These are phyloP conservation scores for Sporisorium exsertum DNA, from an alignment of 1,284 basidiomycete genomes.

Conservation along the genomic window DNA sequence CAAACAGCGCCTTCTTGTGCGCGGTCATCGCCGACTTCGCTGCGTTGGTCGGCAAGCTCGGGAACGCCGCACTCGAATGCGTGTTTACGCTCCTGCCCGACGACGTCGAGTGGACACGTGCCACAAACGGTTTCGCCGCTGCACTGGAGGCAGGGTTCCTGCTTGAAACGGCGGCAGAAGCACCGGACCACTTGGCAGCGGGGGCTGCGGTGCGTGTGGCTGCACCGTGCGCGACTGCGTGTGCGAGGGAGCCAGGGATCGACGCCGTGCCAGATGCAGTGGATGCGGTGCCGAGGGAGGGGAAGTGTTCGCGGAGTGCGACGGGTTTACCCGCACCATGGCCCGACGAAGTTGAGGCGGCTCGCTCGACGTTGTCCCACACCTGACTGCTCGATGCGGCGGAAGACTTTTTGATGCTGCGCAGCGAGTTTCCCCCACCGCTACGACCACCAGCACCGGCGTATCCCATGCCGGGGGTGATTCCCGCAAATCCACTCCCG, in stretches of 20 bases:
- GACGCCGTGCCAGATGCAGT: conserved; percentile 4
- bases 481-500: background rate
- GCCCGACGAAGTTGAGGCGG: conserved; percentile 72
- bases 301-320: conserved; percentile 53
- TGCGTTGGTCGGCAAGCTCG: conserved; percentile 58
- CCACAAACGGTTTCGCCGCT: conserved; percentile 30
- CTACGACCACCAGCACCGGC: conserved; percentile 58
- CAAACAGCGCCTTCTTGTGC: conserved; percentile 60
- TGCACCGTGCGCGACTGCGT: conserved; percentile 38
- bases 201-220: conserved; percentile 11
- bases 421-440: conserved; percentile 72
- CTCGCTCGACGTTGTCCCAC: conserved; percentile 87
- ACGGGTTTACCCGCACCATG: conserved; percentile 37
- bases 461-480: conserved; percentile 13
- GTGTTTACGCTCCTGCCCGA: conserved; percentile 27
- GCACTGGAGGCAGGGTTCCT: background rate
- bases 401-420: conserved; percentile 81
- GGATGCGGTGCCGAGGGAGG: conserved; percentile 31
- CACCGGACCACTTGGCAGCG: conserved; percentile 22
- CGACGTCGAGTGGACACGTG: conserved; percentile 10
- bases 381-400: conserved; percentile 77
- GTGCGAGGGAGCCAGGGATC: conserved; percentile 58
- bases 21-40: conserved; percentile 46
- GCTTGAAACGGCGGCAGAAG: background rate
- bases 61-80: conserved; percentile 40